These are phyloP conservation scores for Metschnikowia santaceciliae DNA, from an alignment of 805 yeast genomes.

Conservation along the genomic window DNA sequence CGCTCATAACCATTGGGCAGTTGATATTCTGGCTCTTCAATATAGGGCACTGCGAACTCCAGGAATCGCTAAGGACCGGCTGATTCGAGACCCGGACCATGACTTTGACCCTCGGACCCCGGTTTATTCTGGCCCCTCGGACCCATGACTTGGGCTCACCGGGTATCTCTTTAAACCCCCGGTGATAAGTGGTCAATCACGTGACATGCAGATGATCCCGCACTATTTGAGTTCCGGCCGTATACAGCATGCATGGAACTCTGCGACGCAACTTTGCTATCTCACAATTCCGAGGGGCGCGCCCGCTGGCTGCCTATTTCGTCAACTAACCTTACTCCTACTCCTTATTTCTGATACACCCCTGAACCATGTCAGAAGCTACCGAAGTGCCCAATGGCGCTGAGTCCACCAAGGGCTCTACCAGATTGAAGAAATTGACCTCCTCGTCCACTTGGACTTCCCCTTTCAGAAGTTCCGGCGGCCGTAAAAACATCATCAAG, in stretches of 20 bases:
- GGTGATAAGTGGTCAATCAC: background rate
- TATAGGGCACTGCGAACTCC: too few species aligned
- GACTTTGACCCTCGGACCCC: background rate
- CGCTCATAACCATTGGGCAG: too few species aligned
- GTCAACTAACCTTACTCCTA: background rate
- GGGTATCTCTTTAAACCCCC: too few species aligned
- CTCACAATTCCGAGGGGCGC: background rate
- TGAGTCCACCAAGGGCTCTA: conserved; percentile 12
- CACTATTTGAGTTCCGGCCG: background rate
- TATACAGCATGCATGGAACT: background rate
- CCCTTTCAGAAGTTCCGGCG: conserved; percentile 33
- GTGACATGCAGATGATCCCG: background rate
- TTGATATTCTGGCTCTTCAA: too few species aligned
- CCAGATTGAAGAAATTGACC: conserved; percentile 19
- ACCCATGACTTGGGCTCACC: too few species aligned
- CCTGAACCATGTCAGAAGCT: conserved; percentile 11
- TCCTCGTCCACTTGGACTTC: conserved; percentile 37
- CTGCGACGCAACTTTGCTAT: conserved; percentile 1
- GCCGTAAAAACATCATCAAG: conserved; percentile 30
- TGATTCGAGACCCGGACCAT: too few species aligned
- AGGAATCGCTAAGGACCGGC: too few species aligned
- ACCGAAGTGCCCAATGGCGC: conserved; percentile 6
- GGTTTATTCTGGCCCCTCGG: background rate
- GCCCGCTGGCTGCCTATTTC: background rate
- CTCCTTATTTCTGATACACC: background rate